A percentile compares a stretch with the other conserved stretches of the same genome.
phyloP scores from a whole-genome alignment of 2,329 filamentous ascomycete species.

The Stemphylium beticola region DNA sequence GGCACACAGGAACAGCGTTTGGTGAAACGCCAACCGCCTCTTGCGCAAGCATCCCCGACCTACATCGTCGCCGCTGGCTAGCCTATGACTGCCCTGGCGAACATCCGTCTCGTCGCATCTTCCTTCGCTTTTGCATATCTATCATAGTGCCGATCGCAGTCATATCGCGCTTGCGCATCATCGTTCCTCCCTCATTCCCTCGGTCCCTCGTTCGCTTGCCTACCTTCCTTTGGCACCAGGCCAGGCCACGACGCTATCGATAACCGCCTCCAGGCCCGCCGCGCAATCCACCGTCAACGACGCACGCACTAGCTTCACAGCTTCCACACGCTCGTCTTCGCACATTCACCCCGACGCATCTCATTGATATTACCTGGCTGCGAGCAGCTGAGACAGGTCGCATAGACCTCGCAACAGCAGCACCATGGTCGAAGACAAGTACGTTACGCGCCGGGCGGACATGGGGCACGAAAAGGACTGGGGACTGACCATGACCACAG shows the following conservation, averaged over 20 bases:
- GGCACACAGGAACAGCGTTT: conserved; percentile 34
- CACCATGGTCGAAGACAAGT: conserved; percentile 52
- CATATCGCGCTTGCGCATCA: conserved; percentile 2
- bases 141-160: neutral
- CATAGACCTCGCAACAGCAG: conserved; percentile 18
- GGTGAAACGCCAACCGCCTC: conserved; percentile 45
- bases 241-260: conserved; percentile 11
- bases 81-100: neutral
- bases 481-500: conserved; percentile 41
- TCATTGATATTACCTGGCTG: conserved; percentile 4
- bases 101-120: conserved; percentile 2
- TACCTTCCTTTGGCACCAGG: conserved; percentile 1
- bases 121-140: neutral
- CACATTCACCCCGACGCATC: neutral
- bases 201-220: too few relatives aligned
- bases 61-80: neutral
- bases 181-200: conserved; percentile 1
- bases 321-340: neutral
- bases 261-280: conserved; percentile 2
- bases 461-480: neutral
- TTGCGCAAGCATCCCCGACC: conserved; percentile 16
- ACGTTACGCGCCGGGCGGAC: conserved; percentile 24
- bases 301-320: conserved; percentile 6
- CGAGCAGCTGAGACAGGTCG: conserved; percentile 8
- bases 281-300: conserved; percentile 9